Evolutionary conservation across 306 rosid genomes (phyloP).

Genomic region (Dryas alaskensis): DNA sequence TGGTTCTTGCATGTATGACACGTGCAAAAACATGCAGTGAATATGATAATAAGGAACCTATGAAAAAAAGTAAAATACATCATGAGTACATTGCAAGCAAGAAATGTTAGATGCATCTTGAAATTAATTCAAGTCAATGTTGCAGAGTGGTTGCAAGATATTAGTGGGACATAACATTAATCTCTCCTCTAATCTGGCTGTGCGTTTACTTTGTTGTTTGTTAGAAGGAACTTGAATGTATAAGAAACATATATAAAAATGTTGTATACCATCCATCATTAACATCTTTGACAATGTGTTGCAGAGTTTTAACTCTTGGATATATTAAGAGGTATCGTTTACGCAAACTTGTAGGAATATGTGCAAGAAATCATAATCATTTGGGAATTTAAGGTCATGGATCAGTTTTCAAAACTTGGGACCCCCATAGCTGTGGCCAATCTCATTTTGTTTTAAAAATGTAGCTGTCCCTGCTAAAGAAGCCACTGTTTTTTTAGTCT

Average conservation of each 20-base stretch:
- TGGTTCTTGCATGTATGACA: constrained; percentile 38
- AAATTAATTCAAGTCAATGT: constrained; percentile 25
- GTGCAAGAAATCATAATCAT: constrained; percentile 28
- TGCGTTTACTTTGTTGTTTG: constrained; percentile 12
- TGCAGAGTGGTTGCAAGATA: constrained; percentile 24
- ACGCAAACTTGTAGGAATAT: constrained; percentile 25
- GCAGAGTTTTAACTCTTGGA: neutral
- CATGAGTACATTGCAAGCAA: neutral
- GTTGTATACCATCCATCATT: neutral
- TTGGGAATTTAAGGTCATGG: constrained; percentile 21
- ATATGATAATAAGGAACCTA: neutral
- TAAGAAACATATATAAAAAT: neutral
- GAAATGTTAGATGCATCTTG: neutral
- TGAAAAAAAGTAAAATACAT: neutral
- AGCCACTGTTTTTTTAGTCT: constrained; percentile 5
- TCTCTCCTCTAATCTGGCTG: constrained; percentile 13
- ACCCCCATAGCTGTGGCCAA: constrained; percentile 6
- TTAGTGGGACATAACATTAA: constrained; percentile 9
- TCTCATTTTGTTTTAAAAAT: constrained; percentile 14
- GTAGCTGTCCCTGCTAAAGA: constrained; percentile 13
- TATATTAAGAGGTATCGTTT: constrained; percentile 22
- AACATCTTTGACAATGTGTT: constrained; percentile 23
- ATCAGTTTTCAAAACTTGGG: constrained; percentile 30
- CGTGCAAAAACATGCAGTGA: constrained; percentile 4
- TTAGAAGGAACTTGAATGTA: neutral